Evolutionary conservation across 2,329 filamentous ascomycete genomes (phyloP), one percentile per base, ranked within the genome.

Genomic region (Aphanoascus verrucosus): DNA sequence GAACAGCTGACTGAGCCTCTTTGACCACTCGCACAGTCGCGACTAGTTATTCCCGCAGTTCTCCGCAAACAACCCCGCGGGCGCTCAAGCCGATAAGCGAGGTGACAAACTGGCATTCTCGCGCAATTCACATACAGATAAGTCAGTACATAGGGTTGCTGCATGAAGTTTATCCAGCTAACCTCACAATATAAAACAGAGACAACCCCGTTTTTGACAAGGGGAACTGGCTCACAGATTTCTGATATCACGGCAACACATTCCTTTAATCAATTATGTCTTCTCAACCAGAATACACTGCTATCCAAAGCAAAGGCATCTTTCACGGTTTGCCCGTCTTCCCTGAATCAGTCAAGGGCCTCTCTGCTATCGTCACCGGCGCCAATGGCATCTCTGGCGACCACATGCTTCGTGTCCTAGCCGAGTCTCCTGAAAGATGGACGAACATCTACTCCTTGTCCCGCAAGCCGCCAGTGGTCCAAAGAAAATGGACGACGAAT

Each of bases 371-470:
- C 43, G 69, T 79, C 37, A 77, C 75, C 0, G 77, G 77, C 5
- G 74, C 75, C 50, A 79, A 77, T 67, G 77, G 76, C 7, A 75
- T 79, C 28, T 77, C 74, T 0, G 77, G 77, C 1, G 70, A 74
- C 56, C 69, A 77, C 60, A 77, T 76, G 64, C 63, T 79, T 48
- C 72, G 72, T 9, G 75, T 73, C 0, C 67, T 79, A 2, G 65
- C 69, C 14, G 67, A 75, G 35, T 65, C 67, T 17, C 74, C 76
- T 0, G 56, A 72, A 44, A 68, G 76, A 51, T 79, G 77, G 77
- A 68, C 62, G 9, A 78, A 77, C 56, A 73, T 79, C 45, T 78
- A 76, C 61, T 72, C 72, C 38, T 61, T 78, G 1, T 75, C 71
- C 1, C 62, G 75, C 5, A 65, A 74, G 2, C 72, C 75, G 7